Conservation (phyloP, 2,329 filamentous ascomycete genomes). For the Huntiella abstrusa region DNA sequence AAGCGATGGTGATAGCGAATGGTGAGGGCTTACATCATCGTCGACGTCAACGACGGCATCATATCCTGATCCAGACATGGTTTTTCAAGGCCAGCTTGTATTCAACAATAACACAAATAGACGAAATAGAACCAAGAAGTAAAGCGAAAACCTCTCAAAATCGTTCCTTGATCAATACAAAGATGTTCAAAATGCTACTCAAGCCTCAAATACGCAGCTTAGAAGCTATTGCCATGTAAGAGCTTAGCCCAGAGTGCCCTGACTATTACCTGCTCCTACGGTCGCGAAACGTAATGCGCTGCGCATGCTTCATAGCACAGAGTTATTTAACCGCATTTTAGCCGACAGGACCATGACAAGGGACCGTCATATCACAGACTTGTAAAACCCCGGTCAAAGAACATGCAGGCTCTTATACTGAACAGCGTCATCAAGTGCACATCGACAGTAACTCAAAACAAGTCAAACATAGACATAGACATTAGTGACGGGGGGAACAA, state of each 20-base stretch:
- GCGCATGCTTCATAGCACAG: too few relatives aligned
- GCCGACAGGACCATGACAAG: too few relatives aligned
- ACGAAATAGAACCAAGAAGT: background rate
- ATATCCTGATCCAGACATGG: slow-evolving; percentile 72
- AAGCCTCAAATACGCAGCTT: background rate
- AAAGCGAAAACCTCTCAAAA: background rate
- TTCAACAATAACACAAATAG: background rate
- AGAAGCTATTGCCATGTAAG: background rate
- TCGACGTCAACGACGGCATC: slow-evolving; percentile 97
- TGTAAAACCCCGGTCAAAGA: too few relatives aligned
- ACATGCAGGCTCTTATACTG: too few relatives aligned
- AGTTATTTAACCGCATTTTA: too few relatives aligned
- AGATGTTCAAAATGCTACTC: background rate
- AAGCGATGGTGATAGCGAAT: background rate
- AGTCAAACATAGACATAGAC: too few relatives aligned
- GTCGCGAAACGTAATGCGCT: slow-evolving; percentile 7
- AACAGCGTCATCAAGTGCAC: too few relatives aligned
- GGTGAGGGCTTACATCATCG: slow-evolving; percentile 49
- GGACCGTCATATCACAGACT: too few relatives aligned
- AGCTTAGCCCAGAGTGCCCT: background rate
- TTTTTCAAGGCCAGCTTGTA: slow-evolving; percentile 14
- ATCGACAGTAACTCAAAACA: too few relatives aligned
- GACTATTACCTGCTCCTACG: background rate
- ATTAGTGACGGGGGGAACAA: too few relatives aligned
- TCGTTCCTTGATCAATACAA: background rate